Percentiles rank a stretch among this genome's conserved stretches.
Conservation (phyloP, 495 filamentous ascomycete species). For the Sordaria brevicollis region DNA sequence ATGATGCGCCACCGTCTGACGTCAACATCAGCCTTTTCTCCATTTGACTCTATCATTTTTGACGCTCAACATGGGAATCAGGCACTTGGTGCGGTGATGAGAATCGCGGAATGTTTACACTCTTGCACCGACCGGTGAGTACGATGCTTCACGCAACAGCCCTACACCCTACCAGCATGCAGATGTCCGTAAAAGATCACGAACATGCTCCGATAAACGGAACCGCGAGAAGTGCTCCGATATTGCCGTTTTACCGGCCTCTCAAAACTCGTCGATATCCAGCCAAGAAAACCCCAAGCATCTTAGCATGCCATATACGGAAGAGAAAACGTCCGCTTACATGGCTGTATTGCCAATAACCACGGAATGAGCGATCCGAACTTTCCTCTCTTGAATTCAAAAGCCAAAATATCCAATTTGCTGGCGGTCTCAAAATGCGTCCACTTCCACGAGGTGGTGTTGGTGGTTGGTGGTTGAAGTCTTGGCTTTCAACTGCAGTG, state of each 20-base stretch:
- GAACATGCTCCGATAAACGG: neutral
- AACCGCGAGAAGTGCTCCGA: neutral
- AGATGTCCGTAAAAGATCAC: neutral
- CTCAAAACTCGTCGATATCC: neutral
- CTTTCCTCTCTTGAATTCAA: neutral
- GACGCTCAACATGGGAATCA: neutral
- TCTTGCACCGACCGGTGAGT: too few relatives aligned
- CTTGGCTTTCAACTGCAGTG: neutral
- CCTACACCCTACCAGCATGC: neutral
- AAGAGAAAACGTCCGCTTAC: neutral
- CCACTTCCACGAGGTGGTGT: neutral
- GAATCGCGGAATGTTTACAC: neutral
- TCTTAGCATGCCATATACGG: neutral
- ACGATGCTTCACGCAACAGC: neutral
- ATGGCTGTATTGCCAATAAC: neutral
- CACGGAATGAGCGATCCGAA: neutral
- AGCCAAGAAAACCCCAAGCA: neutral
- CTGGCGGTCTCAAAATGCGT: neutral
- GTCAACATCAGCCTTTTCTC: neutral
- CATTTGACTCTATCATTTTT: neutral
- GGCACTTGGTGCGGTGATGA: neutral
- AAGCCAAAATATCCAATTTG: neutral
- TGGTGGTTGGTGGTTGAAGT: neutral
- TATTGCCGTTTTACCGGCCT: neutral
- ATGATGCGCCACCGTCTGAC: neutral